Base-by-base conservation (phyloP, 1,139 yeast genomes). In the Lodderomyces jiufengensis region DNA sequence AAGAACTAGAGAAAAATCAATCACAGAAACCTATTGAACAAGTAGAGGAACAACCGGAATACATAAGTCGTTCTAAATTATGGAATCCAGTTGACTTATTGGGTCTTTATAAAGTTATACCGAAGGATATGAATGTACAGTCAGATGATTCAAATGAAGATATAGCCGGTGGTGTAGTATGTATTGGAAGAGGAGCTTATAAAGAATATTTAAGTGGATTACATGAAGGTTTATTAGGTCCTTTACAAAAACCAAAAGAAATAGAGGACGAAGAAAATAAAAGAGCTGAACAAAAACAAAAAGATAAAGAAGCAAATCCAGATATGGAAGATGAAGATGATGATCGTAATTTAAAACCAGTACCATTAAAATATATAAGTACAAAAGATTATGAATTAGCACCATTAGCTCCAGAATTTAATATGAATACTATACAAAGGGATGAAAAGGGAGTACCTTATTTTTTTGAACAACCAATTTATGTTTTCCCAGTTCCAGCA, bases 171-270 rank as follows among this genome's bases (percentile, higher is more conserved):
- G 98, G 98, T 33, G 82, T 88, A 10, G 74, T 94, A 16, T 86
- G 97, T 57, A 66, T 94, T 23, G 99, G 99, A 3, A 73, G 99
- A 55, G 98, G 98, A 39, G 92, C 97, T 0, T 92, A 78, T 59
- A 92, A 90, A 57, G 99, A 94, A 64, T 94, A 86, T 54, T 59
- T 94, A 39, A 74, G 77, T 35, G 99, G 98, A 6, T 58, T 94
- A 8, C 97, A 92, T 51, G 98, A 94, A 61, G 99, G 98, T 7
- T 71, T 94, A 54, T 63, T 94, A 34, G 98, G 98, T 0, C 97
- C 97, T 2, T 64, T 90, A 41, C 88, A 82, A 21, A 72, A 73
- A 39, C 94, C 95, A 2, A 59, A 54, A 36, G 54, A 43, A 32
- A 44, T 51, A 20, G 39, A 49, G 18, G 63, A 57, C 20, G 65